Evolutionary conservation across 768 basidiomycete species (phyloP).

Genomic region (Termitomyces sp.): DNA sequence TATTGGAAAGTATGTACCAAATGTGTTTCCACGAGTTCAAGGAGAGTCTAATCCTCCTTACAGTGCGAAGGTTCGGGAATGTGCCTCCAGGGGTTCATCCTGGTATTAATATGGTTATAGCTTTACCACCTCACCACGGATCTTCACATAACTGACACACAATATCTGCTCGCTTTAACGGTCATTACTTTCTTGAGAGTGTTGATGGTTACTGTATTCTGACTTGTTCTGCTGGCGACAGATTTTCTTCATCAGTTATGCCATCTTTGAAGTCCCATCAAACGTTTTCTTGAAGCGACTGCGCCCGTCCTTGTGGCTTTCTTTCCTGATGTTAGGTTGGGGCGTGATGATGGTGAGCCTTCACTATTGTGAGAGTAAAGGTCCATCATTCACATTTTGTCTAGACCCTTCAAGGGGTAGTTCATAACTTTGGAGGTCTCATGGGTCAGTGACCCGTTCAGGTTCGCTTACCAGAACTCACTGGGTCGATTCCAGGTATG

Average conservation of each 20-base stretch:
- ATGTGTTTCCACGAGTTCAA: slow-evolving; percentile 14
- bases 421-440: slow-evolving; percentile 65
- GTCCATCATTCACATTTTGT: slow-evolving; percentile 12
- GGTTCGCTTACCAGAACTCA: neutral
- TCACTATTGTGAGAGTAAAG: neutral
- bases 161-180: slow-evolving; percentile 65
- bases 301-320: slow-evolving; percentile 76
- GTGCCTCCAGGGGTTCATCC: neutral
- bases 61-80: slow-evolving; percentile 41
- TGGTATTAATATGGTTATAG: slow-evolving; percentile 28
- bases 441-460: slow-evolving; percentile 41
- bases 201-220: neutral
- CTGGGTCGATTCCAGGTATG: slow-evolving; percentile 41
- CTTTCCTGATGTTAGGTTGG: slow-evolving; percentile 70
- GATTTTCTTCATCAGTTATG: slow-evolving; percentile 61
- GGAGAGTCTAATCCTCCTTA: slow-evolving; percentile 3
- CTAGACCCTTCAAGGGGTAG: slow-evolving; percentile 71
- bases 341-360: slow-evolving; percentile 66
- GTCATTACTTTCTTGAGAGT: slow-evolving; percentile 26
- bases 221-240: neutral
- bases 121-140: slow-evolving; percentile 59
- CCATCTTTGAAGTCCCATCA: slow-evolving; percentile 75
- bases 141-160: slow-evolving; percentile 58
- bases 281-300: slow-evolving; percentile 71
- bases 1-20: slow-evolving; percentile 44